A percentile compares a stretch with the other conserved stretches of the same genome.
Evolutionary conservation across 805 yeast genomes (phyloP).

Genomic region (Myxozyma melibiosi): DNA sequence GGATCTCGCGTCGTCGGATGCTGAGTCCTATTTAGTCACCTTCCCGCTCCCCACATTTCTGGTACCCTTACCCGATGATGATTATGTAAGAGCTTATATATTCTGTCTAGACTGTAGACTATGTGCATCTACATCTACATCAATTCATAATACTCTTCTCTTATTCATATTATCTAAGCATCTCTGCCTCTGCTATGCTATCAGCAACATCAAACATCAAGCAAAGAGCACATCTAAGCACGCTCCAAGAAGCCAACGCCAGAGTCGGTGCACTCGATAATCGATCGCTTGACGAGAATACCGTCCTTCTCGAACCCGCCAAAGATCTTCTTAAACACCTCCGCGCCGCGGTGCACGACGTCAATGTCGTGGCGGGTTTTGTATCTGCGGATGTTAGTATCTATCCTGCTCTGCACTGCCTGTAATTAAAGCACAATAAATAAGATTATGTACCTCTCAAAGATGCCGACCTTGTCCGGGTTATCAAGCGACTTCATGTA

Average conservation of each 20-base stretch:
- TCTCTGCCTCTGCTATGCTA: not conserved
- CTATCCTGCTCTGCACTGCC: not conserved
- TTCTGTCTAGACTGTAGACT: not conserved
- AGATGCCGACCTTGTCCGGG: slow-evolving; percentile 26
- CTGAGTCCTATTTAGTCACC: not conserved
- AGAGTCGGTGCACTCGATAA: slow-evolving; percentile 7
- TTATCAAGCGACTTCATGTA: slow-evolving; percentile 11
- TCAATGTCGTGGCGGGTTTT: slow-evolving; percentile 16
- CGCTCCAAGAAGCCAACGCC: slow-evolving; percentile 28
- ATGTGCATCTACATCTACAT: too few relatives aligned
- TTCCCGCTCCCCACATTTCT: slow-evolving; percentile 1
- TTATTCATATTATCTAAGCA: too few relatives aligned
- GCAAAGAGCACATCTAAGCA: slow-evolving; percentile 5
- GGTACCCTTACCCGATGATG: slow-evolving; percentile 1
- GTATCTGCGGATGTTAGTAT: slow-evolving; percentile 11
- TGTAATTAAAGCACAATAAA: not conserved
- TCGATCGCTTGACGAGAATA: not conserved
- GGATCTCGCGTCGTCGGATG: slow-evolving; percentile 4
- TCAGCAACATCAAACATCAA: not conserved
- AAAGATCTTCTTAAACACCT: slow-evolving; percentile 17
- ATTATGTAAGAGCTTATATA: not conserved
- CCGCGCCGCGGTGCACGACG: slow-evolving; percentile 23
- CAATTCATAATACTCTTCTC: not conserved
- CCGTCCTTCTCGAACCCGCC: slow-evolving; percentile 9
- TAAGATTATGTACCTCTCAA: slow-evolving; percentile 18